Evolutionary conservation across 768 basidiomycete species (phyloP).

Genomic region (Panaeolus papilionaceus): DNA sequence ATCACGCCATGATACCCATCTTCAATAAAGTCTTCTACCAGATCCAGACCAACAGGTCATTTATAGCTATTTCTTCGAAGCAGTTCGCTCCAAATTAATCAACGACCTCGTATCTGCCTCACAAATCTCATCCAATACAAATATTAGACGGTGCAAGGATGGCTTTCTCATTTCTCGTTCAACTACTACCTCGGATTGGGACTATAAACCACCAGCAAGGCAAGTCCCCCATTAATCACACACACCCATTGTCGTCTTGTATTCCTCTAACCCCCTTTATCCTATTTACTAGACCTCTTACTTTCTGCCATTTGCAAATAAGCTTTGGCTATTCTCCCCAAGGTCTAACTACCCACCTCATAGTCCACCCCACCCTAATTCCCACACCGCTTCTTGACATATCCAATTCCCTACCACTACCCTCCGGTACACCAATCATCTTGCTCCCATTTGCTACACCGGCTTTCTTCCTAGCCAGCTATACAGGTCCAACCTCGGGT

Average conservation of each 20-base stretch:
- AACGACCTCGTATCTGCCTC: slow-evolving; percentile 59
- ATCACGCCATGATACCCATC: slow-evolving; percentile 17
- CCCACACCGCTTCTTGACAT: slow-evolving; percentile 66
- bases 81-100: slow-evolving; percentile 60
- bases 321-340: slow-evolving; percentile 42
- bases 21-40: slow-evolving; percentile 33
- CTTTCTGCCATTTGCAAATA: slow-evolving; percentile 66
- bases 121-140: slow-evolving; percentile 28
- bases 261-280: slow-evolving; percentile 18
- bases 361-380: slow-evolving; percentile 68
- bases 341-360: slow-evolving; percentile 46
- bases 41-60: slow-evolving; percentile 49
- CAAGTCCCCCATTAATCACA: slow-evolving; percentile 26
- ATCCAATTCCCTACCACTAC: slow-evolving; percentile 45
- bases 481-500: slow-evolving; percentile 68
- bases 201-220: slow-evolving; percentile 58
- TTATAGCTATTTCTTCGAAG: slow-evolving; percentile 63
- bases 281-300: slow-evolving; percentile 53
- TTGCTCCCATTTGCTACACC: slow-evolving; percentile 76
- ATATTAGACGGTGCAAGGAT: slow-evolving; percentile 56
- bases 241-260: slow-evolving; percentile 3
- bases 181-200: slow-evolving; percentile 61
- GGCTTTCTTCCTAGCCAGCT: slow-evolving; percentile 75
- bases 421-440: slow-evolving; percentile 69
- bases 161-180: slow-evolving; percentile 67